A percentile compares a stretch with the other conserved stretches of the same genome.
Conservation (phyloP, 441 rosid genomes). For the Syzygium syzygioides region DNA sequence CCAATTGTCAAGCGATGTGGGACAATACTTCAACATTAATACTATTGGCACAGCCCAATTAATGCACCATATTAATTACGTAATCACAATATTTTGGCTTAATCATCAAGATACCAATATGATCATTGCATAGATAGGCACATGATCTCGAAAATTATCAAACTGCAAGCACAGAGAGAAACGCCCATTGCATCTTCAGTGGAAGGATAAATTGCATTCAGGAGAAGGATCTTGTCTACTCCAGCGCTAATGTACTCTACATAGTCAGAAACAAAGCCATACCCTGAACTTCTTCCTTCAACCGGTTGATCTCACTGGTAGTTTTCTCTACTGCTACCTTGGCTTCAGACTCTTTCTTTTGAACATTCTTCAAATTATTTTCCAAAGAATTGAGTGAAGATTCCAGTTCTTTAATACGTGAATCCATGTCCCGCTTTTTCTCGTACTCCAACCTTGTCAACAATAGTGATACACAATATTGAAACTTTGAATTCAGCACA, state of each 20-base stretch:
- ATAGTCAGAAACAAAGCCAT: constrained; percentile 17
- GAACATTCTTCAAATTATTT: constrained; percentile 57
- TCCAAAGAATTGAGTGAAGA: constrained; percentile 57
- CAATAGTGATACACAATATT: not conserved
- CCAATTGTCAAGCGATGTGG: no score
- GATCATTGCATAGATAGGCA: not conserved
- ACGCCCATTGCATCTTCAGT: not conserved
- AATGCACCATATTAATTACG: not conserved
- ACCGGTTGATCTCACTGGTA: constrained; percentile 50
- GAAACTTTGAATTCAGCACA: not conserved
- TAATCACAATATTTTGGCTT: not conserved
- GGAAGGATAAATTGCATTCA: not conserved
- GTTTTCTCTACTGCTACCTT: constrained; percentile 60
- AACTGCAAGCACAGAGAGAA: not conserved
- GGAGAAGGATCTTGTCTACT: not conserved
- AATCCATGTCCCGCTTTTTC: constrained; percentile 87
- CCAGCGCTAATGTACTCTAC: not conserved
- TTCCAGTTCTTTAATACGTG: constrained; percentile 77
- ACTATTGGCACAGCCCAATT: not conserved
- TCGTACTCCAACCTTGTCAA: constrained; percentile 83
- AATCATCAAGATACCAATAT: not conserved
- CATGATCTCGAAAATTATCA: not conserved
- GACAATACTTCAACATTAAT: no score
- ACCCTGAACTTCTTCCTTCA: constrained; percentile 84
- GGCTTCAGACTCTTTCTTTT: constrained; percentile 59